Base-by-base conservation (phyloP, 2,329 filamentous ascomycete genomes). In the Fusarium udum region DNA sequence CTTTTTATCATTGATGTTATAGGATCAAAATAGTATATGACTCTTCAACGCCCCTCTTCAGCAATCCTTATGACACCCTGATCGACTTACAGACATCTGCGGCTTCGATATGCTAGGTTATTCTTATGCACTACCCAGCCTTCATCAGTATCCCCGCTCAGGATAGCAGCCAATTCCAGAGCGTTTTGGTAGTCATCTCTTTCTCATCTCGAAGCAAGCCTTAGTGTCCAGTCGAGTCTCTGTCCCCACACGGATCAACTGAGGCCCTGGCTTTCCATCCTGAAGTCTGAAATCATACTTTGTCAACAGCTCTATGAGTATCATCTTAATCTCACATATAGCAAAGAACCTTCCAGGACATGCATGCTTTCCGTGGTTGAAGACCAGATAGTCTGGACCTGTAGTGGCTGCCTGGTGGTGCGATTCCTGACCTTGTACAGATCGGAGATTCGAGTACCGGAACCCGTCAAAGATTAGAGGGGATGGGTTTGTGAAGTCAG, bases 151-250 rank as follows among this genome's bases (percentile, higher is more conserved):
- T 46, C 10, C 2, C 4, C 7, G 7, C n/a, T 7, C 3, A 24
- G 3, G 14, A 9, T 0, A 13, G 1, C 22, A 18, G 13, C 20
- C 9, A 0, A 22, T 16, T 3, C 15, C 45, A 1, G 2, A 8
- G 1, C 7, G 0, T 0, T 26, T 0, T 20, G 0, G 6, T 34
- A 3, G 34, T 20, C 1, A 52, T 36, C n/a, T 26, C 16, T 3
- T 52, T 15, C n/a, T 3, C 8, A 36, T 52, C 16, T 52, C 6
- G 1, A 52, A n/a, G 15, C n/a, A 26, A 3, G 48, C 31, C 26
- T 14, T 26, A 3, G 31, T 52, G 26, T 52, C 31, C 0, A 52
- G 8, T 4, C 48, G 8, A 11, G 48, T 52, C 31, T 52, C 31
- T 0, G n/a, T 52, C 32, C 31, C 48, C 0, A 20, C 6, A 52